Conservation (phyloP, 2,329 filamentous ascomycete species). For the Pseudogymnoascus sp. region DNA sequence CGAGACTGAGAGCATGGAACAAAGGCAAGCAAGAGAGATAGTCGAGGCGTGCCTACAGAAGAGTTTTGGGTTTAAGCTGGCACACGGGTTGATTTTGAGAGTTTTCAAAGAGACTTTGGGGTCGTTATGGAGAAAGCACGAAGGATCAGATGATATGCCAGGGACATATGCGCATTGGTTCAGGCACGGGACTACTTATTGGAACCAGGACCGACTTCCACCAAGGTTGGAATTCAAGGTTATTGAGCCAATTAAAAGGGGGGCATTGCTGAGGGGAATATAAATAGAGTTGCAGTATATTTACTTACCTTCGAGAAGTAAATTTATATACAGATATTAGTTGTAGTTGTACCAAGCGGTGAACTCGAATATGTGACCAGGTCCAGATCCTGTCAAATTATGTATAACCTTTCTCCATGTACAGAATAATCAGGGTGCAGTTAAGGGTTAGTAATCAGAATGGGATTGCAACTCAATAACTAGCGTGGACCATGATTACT, state of each 20-base stretch:
- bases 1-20: conserved; percentile 38
- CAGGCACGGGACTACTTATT: conserved; percentile 42
- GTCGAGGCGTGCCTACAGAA: conserved; percentile 43
- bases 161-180: conserved; percentile 51
- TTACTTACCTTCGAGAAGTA: neutral
- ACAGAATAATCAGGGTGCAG: neutral
- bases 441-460: neutral
- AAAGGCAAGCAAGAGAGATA: conserved; percentile 41
- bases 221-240: conserved; percentile 28
- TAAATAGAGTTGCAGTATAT: neutral
- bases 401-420: neutral
- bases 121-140: conserved; percentile 44
- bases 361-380: neutral
- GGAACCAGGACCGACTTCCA: conserved; percentile 38
- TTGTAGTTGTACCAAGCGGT: neutral
- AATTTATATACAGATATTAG: neutral
- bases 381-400: neutral
- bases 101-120: conserved; percentile 45
- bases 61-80: conserved; percentile 50
- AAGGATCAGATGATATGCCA: conserved; percentile 40
- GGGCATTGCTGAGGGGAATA: conserved; percentile 27
- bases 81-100: conserved; percentile 45
- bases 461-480: neutral
- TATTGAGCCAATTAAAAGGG: conserved; percentile 35
- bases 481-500: neutral